phyloP scores from a whole-genome alignment of 371 early-diverging fungal genomes.

The Mycotypha africana region DNA sequence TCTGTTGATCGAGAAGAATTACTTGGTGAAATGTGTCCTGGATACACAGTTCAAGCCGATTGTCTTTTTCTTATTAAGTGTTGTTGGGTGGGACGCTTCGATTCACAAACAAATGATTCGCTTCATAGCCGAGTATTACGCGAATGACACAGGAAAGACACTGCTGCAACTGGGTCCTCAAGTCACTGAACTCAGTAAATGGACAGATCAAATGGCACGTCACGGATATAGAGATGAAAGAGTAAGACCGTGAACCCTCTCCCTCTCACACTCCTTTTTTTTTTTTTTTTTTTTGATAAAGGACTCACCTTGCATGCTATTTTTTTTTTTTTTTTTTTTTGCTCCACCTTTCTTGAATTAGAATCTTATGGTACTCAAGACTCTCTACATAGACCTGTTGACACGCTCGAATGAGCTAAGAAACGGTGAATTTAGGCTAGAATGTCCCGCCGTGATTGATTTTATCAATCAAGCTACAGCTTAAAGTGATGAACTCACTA shows the following conservation, averaged over 20 bases:
- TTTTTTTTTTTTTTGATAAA: no score
- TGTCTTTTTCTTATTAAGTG: constrained; percentile 41
- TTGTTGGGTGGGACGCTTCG: constrained; percentile 30
- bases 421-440: no score
- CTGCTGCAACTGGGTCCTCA: constrained; percentile 23
- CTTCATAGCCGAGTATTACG: constrained; percentile 36
- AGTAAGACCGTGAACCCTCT: no score
- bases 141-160: constrained; percentile 20
- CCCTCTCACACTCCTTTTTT: not conserved
- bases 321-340: no score
- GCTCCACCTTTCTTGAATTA: not conserved
- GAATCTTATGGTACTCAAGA: no score
- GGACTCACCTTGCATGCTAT: no score
- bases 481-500: no score
- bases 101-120: constrained; percentile 39
- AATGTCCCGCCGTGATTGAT: no score
- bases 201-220: constrained; percentile 20
- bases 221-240: constrained; percentile 26
- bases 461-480: no score
- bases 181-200: constrained; percentile 27
- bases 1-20: constrained; percentile 29
- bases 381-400: no score
- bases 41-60: constrained; percentile 38
- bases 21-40: constrained; percentile 34
- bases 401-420: no score